Evolutionary conservation across 2,329 filamentous ascomycete genomes (phyloP).

Genomic region (Pseudocercospora ulei): DNA sequence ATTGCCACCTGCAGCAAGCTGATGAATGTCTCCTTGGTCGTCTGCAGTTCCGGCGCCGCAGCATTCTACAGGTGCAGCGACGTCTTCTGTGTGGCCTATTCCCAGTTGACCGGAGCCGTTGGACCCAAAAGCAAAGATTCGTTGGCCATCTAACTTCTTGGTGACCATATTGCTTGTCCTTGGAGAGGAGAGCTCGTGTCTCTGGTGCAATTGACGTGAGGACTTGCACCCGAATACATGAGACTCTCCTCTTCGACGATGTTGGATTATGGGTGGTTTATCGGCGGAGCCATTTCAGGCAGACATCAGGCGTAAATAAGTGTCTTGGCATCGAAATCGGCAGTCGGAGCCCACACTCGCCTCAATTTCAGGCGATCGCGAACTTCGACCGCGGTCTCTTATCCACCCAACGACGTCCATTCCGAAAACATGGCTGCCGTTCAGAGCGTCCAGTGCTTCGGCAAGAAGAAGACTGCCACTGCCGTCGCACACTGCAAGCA

Average conservation of each 20-base stretch:
- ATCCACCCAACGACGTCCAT: slow-evolving; percentile 15
- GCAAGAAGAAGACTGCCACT: slow-evolving; percentile 62
- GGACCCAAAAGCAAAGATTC: slow-evolving; percentile 39
- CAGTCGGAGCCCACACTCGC: too few relatives aligned
- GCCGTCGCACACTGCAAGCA: slow-evolving; percentile 91
- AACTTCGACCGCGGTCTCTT: background rate
- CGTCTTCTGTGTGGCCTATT: slow-evolving; percentile 39
- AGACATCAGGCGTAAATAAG: too few relatives aligned
- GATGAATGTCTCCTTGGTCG: slow-evolving; percentile 15
- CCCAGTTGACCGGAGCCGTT: slow-evolving; percentile 48
- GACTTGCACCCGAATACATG: too few relatives aligned
- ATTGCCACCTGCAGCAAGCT: slow-evolving; percentile 63
- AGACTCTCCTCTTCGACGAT: too few relatives aligned
- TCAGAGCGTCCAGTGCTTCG: slow-evolving; percentile 75
- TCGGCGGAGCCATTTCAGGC: too few relatives aligned
- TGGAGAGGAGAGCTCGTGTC: too few relatives aligned
- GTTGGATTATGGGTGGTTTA: too few relatives aligned
- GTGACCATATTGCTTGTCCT: background rate
- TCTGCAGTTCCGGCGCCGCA: background rate
- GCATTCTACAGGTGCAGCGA: slow-evolving; percentile 28
- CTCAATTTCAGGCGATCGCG: too few relatives aligned
- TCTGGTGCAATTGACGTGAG: too few relatives aligned
- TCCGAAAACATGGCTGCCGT: slow-evolving; percentile 55
- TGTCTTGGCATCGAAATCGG: too few relatives aligned
- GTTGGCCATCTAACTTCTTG: background rate